These are phyloP conservation scores for Neofusicoccum sp. DNA, from an alignment of 2,329 filamentous ascomycete genomes.

Conservation along the genomic window DNA sequence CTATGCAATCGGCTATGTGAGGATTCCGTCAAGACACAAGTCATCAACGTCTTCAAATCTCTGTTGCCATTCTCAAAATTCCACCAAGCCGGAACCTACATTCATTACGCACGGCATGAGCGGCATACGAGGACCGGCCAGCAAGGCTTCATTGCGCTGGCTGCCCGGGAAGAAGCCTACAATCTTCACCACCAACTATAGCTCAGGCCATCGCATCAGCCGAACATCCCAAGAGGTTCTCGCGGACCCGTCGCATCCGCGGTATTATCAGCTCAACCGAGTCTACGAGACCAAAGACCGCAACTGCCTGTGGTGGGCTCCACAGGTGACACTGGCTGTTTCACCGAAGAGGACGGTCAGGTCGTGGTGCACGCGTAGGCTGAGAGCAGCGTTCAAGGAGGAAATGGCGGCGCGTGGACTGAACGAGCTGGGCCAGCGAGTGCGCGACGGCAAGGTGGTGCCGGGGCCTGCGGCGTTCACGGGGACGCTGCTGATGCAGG, in stretches of 20 bases:
- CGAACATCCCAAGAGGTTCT: not conserved
- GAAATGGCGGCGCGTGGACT: slow-evolving; percentile 32
- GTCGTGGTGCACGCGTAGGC: slow-evolving; percentile 31
- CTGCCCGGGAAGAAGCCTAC: not conserved
- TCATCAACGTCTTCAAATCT: not conserved
- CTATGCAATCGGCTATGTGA: not conserved
- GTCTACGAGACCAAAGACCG: slow-evolving; percentile 17
- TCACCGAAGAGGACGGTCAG: slow-evolving; percentile 34
- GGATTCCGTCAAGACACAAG: not conserved
- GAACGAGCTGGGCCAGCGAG: slow-evolving; percentile 24
- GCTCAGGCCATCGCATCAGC: not conserved
- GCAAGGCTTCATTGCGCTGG: not conserved
- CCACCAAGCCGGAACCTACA: too few species aligned
- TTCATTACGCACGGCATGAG: not conserved
- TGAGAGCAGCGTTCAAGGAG: slow-evolving; percentile 32
- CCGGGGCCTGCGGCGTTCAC: slow-evolving; percentile 15
- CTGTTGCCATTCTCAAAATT: not conserved
- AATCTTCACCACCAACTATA: not conserved
- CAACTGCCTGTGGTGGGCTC: slow-evolving; percentile 35
- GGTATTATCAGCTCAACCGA: not conserved
- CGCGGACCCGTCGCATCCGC: not conserved
- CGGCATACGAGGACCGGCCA: not conserved
- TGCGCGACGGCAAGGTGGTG: slow-evolving; percentile 6
- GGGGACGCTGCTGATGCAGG: slow-evolving; percentile 25
- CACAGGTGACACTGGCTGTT: slow-evolving; percentile 24